These are phyloP conservation scores for Thraustotheca clavata DNA, from an alignment of 352 stramenopile species.

Conservation along the genomic window DNA sequence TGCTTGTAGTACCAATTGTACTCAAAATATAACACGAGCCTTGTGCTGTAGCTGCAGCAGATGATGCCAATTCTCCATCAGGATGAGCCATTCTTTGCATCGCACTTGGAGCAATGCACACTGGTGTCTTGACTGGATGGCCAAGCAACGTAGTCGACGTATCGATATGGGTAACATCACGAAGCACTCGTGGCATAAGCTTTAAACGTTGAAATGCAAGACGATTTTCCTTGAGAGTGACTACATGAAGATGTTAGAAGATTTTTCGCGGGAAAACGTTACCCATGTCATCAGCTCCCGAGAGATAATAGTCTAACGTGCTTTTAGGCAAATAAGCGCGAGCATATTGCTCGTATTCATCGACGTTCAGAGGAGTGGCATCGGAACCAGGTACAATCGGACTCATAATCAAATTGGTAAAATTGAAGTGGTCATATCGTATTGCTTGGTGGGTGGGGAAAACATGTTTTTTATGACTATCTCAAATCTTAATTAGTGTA, in stretches of 20 bases:
- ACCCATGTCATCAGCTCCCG: slow-evolving; percentile 91
- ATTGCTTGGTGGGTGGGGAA: too few species aligned
- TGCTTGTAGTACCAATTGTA: slow-evolving; percentile 86
- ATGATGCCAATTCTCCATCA: slow-evolving; percentile 87
- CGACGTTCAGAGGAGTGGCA: slow-evolving; percentile 73
- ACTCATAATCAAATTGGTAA: slow-evolving; percentile 28
- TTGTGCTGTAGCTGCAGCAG: slow-evolving; percentile 68
- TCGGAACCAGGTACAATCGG: slow-evolving; percentile 74
- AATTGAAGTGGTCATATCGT: too few species aligned
- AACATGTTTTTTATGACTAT: too few species aligned
- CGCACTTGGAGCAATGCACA: slow-evolving; percentile 87
- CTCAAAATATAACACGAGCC: slow-evolving; percentile 90
- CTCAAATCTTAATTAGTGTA: too few species aligned
- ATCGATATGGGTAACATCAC: slow-evolving; percentile 90
- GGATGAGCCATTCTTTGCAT: slow-evolving; percentile 95
- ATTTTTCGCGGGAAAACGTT: slow-evolving; percentile 48
- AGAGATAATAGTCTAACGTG: slow-evolving; percentile 88
- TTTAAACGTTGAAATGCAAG: slow-evolving; percentile 89
- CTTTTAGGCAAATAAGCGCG: slow-evolving; percentile 87
- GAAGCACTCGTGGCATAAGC: slow-evolving; percentile 91
- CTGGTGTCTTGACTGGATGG: slow-evolving; percentile 82
- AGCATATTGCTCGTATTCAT: slow-evolving; percentile 86
- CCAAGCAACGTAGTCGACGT: slow-evolving; percentile 89
- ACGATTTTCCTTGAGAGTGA: slow-evolving; percentile 64
- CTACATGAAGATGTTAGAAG: slow-evolving; percentile 1